Conservation (phyloP, 352 stramenopile genomes). For the Phytophthora sojae region DNA sequence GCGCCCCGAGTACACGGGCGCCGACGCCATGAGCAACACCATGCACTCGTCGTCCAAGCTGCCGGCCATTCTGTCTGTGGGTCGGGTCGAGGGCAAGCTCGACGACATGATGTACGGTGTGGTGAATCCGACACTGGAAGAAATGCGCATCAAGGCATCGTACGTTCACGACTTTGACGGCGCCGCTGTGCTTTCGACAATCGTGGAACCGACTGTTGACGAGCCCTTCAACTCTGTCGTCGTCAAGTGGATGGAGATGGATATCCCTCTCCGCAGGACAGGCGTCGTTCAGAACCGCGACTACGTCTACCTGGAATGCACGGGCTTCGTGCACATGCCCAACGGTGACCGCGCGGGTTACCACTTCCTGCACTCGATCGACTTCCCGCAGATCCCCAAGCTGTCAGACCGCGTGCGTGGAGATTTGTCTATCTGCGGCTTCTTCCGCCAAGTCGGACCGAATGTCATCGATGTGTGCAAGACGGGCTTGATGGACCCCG, state of each 20-base stretch:
- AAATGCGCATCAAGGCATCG: conserved; percentile 50
- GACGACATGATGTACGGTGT: conserved; percentile 57
- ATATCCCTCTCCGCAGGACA: conserved; percentile 43
- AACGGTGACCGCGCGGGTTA: conserved; percentile 68
- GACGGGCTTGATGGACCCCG: conserved; percentile 41
- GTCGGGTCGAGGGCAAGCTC: conserved; percentile 36
- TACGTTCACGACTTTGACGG: conserved; percentile 47
- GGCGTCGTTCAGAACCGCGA: conserved; percentile 63
- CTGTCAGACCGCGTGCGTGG: conserved; percentile 48
- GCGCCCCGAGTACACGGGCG: conserved; percentile 38
- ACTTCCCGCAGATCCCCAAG: conserved; percentile 52
- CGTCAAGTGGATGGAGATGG: conserved; percentile 56
- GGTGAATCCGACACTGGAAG: conserved; percentile 42
- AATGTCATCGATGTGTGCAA: conserved; percentile 60
- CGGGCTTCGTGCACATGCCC: conserved; percentile 44
- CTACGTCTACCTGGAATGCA: conserved; percentile 68
- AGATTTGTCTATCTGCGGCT: conserved; percentile 57
- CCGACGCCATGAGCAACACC: conserved; percentile 32
- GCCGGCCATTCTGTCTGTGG: conserved; percentile 42
- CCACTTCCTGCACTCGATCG: conserved; percentile 70
- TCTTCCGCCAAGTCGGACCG: conserved; percentile 57
- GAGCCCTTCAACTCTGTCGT: conserved; percentile 45
- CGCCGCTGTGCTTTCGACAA: conserved; percentile 42
- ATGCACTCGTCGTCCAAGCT: conserved; percentile 37
- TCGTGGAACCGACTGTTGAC: conserved; percentile 38